Evolutionary conservation across 768 basidiomycete species (phyloP).

Genomic region (Phaeolepiota aurea): DNA sequence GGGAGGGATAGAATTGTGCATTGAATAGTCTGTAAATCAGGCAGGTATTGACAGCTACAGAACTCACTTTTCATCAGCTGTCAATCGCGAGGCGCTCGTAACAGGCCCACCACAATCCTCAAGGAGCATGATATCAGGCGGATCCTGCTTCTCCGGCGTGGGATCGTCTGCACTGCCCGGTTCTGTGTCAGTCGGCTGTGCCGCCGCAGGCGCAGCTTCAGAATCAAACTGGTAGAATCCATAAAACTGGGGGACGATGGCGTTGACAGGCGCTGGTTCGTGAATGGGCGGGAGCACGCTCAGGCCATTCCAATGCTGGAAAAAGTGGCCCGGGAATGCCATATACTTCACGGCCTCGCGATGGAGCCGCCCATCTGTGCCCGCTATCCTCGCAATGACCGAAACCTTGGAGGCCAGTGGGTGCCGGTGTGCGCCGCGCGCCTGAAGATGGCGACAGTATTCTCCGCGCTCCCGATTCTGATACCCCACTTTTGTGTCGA

Average conservation of each 20-base stretch:
- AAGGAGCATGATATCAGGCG: conserved; percentile 33
- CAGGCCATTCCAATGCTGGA: conserved; percentile 42
- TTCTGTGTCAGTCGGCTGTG: neutral
- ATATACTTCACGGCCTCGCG: conserved; percentile 37
- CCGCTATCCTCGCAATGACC: conserved; percentile 38
- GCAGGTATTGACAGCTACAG: neutral
- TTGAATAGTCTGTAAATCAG: too few species aligned
- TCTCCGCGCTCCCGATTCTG: conserved; percentile 19
- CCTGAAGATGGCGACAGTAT: conserved; percentile 21
- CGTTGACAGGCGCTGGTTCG: conserved; percentile 35
- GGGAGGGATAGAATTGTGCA: neutral
- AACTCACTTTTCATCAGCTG: conserved; percentile 27
- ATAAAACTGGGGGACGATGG: conserved; percentile 57
- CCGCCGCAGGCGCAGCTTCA: conserved; percentile 1
- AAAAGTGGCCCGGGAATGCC: conserved; percentile 33
- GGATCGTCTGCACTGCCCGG: too few species aligned
- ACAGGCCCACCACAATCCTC: conserved; percentile 33
- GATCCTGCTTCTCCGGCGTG: conserved; percentile 10
- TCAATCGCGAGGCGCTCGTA: conserved; percentile 16
- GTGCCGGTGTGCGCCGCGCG: conserved; percentile 5
- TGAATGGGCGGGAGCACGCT: conserved; percentile 32
- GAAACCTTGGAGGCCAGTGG: conserved; percentile 28
- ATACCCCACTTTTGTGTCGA: conserved; percentile 19
- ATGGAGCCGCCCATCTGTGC: conserved; percentile 20
- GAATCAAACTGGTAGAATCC: conserved; percentile 46